Base-by-base conservation (phyloP, 768 basidiomycete genomes). In the Chlorophyllum brunneum region DNA sequence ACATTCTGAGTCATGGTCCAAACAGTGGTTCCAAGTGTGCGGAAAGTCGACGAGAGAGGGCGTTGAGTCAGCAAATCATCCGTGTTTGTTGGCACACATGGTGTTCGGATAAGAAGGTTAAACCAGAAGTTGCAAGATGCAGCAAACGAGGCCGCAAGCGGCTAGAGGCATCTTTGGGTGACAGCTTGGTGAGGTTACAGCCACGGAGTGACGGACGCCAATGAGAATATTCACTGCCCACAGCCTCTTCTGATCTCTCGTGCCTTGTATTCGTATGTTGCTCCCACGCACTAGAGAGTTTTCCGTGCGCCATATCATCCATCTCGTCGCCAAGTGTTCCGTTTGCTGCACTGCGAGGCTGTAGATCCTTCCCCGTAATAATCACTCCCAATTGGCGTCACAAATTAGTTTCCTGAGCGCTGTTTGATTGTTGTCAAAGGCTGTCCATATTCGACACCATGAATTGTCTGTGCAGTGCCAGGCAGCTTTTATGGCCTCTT, bases 1-100 rank as follows among this genome's bases (percentile, higher is more conserved):
- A 58, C 59, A 62, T 61, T 56, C 58, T 68, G 69, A 67, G 64
- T 67, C 66, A 59, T 62, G 38, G 18, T 39, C 23, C 31, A 39
- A 37, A 40, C 39, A 16, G 33, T 44, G 34, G 41, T 46, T 38
- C 36, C 43, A 53, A 20, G 37, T 45, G 43, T 27, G 27, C 65
- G 63, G 58, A 66, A 58, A 64, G 59, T 62, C 58, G 52, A 48
- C 57, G 56, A 54, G 48, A 56, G 55, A 53, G 58, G 58, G 54
- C 54, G 51, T 56, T 64, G 67, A 67, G 61, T 66, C 65, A 66
- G 60, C 58, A 63, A 38, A 50, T 57, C 55, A 54, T 42, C 48
- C 40, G 41, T 57, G 51, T 31, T 31, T 18, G 43, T 42, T 23
- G 20, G 40, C 10, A 13, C 43, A 30, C 44, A 39, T 45, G 43